Evolutionary conservation across 768 basidiomycete species (phyloP), one percentile per base, ranked within the genome.

Genomic region (Udeniomyces megalosporus): DNA sequence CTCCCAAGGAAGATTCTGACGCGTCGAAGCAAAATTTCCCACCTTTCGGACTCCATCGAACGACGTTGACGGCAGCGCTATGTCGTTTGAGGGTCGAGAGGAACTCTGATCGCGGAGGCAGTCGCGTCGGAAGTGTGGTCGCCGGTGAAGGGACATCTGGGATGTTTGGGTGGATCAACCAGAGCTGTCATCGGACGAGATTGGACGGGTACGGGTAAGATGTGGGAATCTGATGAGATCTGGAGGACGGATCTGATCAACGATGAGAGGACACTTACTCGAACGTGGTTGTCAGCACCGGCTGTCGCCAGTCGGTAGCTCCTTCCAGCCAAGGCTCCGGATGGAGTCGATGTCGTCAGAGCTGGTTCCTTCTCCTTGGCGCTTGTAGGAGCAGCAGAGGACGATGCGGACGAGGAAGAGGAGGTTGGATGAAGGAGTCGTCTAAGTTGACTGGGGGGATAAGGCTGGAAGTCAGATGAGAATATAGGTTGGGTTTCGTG

Each of bases 401-500:
- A 34, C 24, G 38, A 50, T 17, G 34, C 42, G 57, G 53, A 29
- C 35, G 54, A 32, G 56, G 49, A 12, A 54, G 52, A n/a, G 53
- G 53, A 46, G 38, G 45, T 28, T 15, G 45, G 11, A 55, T 52
- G 20, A 44, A 75, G 69, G 35, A 76, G 67, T 49, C 73, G 69
- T 61, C 72, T 73, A 61, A 78, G 71, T 61, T 74, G 71, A 3
- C 69, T 65, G 79, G 86, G 69, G 1, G 85, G 76, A 34, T 83
- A 71, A 22, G 88, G 84, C 71, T 97, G 95, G 71, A 95, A 95
- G 78, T 99, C 95, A 74, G 88, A 89, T 17, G 90, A 88, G 48
- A 89, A 92, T 74, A 99, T 92, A 49, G 90, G 90, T 71, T 88
- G 88, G 73, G 80, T 83, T 77, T 91, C 90, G 78, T 95, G 90